Base-by-base conservation (phyloP, 495 filamentous ascomycete species). In the Terfezia boudieri region DNA sequence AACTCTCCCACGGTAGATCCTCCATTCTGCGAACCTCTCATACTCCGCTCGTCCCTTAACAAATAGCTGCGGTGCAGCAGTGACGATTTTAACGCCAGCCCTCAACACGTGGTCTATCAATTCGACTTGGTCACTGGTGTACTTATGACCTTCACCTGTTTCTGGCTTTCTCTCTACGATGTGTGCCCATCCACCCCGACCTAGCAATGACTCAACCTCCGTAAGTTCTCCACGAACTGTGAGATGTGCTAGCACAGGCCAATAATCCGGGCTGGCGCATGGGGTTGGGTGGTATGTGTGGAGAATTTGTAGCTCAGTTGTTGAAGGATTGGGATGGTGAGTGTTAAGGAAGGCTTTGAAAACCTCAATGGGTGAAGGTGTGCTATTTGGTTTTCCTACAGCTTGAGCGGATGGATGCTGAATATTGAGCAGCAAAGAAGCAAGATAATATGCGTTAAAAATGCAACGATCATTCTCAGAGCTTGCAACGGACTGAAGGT, bases 1-100 rank as follows among this genome's bases (percentile, higher is more conserved):
- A 26, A 61, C 61, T 16, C 57, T 49, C 22, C 64, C 64, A 32
- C 66, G 65, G 56, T 61, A 66, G 46, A 66, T 61, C 10, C 64
- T 57, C 64, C 64, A 66, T 23, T 61, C 57, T 0, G 53, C 57
- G 1, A 53, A 51, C 14, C 49, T 57, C 2, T 62, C 62, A 36
- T 65, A 59, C 2, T 59, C 62, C 2, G 62, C 59, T n/a, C 59
- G 57, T 4, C 32, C 50, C 3, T 48, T 12, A 8, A 64, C 53
- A 14, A 65, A 41, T 2, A 41, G 37, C 11, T 46, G 52, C 5
- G 43, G 49, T 7, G 49, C 37, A 5, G 55, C 2, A 8, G 54
- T 49, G 2, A 62, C 55, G 14, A 9, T 20, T 23, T 61, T 61
- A 37, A 61, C 54, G 48, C 52, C 55, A 9, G 53, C 57, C 9